Conservation (phyloP, 139 green algal genomes). For the Astrephomene gubernaculifera region DNA sequence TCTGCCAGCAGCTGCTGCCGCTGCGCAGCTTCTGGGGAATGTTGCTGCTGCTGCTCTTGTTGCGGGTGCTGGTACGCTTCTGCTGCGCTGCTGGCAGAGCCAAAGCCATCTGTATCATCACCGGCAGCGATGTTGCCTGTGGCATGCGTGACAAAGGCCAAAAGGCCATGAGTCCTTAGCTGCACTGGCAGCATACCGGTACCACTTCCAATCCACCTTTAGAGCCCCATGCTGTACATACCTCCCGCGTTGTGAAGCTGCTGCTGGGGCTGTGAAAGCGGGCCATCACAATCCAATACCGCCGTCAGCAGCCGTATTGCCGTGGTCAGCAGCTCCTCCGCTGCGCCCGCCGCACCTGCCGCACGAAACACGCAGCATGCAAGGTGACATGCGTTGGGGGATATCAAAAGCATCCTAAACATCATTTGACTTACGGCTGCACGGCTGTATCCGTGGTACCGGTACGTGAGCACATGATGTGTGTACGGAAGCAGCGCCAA, state of each 20-base stretch:
- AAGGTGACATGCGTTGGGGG: not conserved
- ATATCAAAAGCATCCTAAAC: no score
- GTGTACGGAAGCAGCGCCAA: no score
- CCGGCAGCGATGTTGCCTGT: not conserved
- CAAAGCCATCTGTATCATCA: no score
- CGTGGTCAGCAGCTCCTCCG: not conserved
- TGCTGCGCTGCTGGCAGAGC: no score
- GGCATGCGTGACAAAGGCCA: no score
- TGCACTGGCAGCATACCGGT: no score
- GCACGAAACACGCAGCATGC: not conserved
- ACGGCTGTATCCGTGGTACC: no score
- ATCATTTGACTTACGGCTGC: no score
- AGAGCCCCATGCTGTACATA: not conserved
- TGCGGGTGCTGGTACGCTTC: not conserved
- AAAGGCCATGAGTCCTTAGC: no score
- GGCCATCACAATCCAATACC: not conserved
- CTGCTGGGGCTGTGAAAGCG: not conserved
- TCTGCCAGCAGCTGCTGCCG: slow-evolving; percentile 4
- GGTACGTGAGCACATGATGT: no score
- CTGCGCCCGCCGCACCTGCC: not conserved
- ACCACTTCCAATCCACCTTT: no score
- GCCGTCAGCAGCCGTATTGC: slow-evolving; percentile 24
- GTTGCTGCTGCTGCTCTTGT: not conserved
- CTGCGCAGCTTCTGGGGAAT: not conserved
- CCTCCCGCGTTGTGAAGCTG: not conserved